phyloP scores from a whole-genome alignment of 1,284 basidiomycete species.

The Filobasidium uniguttulatum region DNA sequence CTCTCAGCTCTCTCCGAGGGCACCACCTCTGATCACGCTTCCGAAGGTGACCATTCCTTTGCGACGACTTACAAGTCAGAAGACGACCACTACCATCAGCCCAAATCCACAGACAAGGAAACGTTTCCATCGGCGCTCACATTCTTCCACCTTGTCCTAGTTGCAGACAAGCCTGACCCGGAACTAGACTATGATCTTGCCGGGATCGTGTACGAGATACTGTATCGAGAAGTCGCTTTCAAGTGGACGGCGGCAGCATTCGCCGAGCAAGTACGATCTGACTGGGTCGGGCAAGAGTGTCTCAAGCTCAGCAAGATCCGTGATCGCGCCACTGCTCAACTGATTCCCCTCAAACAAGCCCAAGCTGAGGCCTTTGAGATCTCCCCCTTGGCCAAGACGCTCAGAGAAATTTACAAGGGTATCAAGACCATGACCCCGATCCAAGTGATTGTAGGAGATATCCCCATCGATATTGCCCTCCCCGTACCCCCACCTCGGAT shows the following conservation, averaged over 20 bases:
- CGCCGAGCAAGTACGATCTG: conserved; percentile 67
- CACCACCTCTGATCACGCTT: background rate
- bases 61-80: conserved; percentile 6
- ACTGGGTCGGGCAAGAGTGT: conserved; percentile 66
- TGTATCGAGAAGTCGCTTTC: conserved; percentile 77
- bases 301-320: conserved; percentile 53
- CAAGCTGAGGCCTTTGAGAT: conserved; percentile 45
- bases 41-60: background rate
- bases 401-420: conserved; percentile 50
- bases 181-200: conserved; percentile 42
- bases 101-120: background rate
- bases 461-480: conserved; percentile 65
- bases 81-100: conserved; percentile 15
- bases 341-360: conserved; percentile 13
- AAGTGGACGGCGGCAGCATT: conserved; percentile 75
- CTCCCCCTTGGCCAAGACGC: conserved; percentile 58
- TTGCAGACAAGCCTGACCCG: conserved; percentile 78
- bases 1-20: background rate
- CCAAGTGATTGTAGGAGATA: conserved; percentile 56
- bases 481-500: conserved; percentile 49
- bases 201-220: conserved; percentile 35
- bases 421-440: conserved; percentile 44
- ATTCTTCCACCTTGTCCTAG: conserved; percentile 75
- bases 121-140: background rate
- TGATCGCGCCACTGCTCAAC: conserved; percentile 36